Evolutionary conservation across 768 basidiomycete genomes (phyloP).

Genomic region (button mushroom (Agaricus bisporus)): DNA sequence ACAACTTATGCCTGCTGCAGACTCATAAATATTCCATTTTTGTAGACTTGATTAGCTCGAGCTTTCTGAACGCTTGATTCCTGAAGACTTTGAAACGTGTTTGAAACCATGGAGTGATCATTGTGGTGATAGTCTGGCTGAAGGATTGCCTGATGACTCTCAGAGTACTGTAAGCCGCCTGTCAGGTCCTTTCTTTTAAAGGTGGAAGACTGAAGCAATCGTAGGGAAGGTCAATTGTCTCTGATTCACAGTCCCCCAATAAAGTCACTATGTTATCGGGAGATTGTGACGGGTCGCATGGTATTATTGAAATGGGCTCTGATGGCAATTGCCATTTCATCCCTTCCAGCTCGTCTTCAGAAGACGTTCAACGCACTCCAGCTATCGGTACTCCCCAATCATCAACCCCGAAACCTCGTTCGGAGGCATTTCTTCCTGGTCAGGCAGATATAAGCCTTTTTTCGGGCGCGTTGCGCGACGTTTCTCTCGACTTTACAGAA

Average conservation of each 20-base stretch:
- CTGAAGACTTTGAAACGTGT: constrained; percentile 36
- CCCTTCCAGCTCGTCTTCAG: background rate
- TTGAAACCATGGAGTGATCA: constrained; percentile 41
- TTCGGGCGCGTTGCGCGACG: background rate
- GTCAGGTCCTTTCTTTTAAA: background rate
- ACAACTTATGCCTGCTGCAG: background rate
- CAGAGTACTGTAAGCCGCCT: constrained; percentile 6
- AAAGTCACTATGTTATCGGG: background rate
- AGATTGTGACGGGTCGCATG: background rate
- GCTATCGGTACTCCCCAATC: background rate
- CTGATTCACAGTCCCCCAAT: constrained; percentile 8
- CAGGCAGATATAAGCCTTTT: too few relatives aligned
- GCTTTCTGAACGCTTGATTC: constrained; percentile 30
- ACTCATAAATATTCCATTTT: background rate
- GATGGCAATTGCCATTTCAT: background rate
- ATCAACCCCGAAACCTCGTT: background rate
- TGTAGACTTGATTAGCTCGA: background rate
- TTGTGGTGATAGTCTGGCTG: constrained; percentile 41
- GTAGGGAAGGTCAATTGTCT: constrained; percentile 3
- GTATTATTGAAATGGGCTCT: background rate
- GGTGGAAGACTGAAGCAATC: background rate
- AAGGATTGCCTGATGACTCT: constrained; percentile 31
- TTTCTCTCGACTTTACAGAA: background rate
- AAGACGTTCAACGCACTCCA: background rate
- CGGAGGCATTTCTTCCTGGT: background rate